These are phyloP conservation scores for Akanthomyces lecanii DNA, from an alignment of 2,329 filamentous ascomycete species.

Conservation along the genomic window DNA sequence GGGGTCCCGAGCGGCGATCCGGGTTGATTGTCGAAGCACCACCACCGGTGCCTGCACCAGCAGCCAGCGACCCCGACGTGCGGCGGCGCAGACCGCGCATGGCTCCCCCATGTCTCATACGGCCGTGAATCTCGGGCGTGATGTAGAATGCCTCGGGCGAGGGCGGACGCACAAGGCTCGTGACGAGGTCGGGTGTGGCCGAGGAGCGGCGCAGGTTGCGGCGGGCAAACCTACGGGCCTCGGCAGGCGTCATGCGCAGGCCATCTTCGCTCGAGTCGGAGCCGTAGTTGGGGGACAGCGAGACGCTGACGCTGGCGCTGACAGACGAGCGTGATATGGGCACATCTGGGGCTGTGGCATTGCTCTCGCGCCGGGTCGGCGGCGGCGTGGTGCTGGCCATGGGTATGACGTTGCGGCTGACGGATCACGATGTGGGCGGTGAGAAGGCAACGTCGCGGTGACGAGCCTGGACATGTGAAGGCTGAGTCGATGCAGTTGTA, in stretches of 20 bases:
- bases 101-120: conserved; percentile 22
- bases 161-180: conserved; percentile 35
- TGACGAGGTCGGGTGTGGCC: conserved; percentile 38
- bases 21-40: conserved; percentile 22
- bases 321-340: conserved; percentile 13
- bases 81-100: conserved; percentile 19
- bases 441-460: neutral
- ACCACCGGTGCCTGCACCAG: neutral
- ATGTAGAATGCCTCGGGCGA: conserved; percentile 35
- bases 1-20: conserved; percentile 32
- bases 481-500: neutral
- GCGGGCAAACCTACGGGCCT: conserved; percentile 33
- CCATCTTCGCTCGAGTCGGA: conserved; percentile 37
- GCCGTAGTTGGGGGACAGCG: conserved; percentile 17
- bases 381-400: conserved; percentile 17
- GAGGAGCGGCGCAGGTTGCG: conserved; percentile 32
- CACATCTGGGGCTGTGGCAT: conserved; percentile 14
- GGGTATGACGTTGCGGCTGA: neutral
- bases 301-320: conserved; percentile 9
- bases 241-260: conserved; percentile 31
- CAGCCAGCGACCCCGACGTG: conserved; percentile 19
- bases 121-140: conserved; percentile 25
- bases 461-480: neutral
- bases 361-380: conserved; percentile 16
- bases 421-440: conserved; percentile 30